phyloP scores from a whole-genome alignment of 1,284 basidiomycete species.

The Papiliotrema fonsecae region DNA sequence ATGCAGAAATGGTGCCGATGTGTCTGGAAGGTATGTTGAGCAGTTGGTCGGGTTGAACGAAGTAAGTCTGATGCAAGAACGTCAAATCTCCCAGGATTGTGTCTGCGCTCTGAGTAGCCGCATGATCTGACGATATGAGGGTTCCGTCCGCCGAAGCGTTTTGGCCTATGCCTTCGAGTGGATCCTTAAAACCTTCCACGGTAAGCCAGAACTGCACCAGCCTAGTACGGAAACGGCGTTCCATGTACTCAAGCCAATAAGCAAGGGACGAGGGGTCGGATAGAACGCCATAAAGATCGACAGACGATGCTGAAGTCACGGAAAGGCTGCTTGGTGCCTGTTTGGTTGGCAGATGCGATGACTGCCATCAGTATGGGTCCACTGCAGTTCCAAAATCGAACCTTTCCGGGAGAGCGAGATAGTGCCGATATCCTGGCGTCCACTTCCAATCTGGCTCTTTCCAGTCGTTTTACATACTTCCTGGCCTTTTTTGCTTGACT shows the following conservation, averaged over 20 bases:
- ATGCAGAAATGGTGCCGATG: slow-evolving; percentile 11
- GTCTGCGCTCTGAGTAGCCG: background rate
- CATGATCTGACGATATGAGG: background rate
- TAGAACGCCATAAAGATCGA: slow-evolving; percentile 58
- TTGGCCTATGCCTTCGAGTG: slow-evolving; percentile 72
- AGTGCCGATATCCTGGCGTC: slow-evolving; percentile 78
- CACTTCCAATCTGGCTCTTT: slow-evolving; percentile 76
- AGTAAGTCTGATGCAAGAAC: slow-evolving; percentile 82
- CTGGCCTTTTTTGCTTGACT: slow-evolving; percentile 44
- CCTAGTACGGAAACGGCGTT: slow-evolving; percentile 73
- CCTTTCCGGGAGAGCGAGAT: slow-evolving; percentile 52
- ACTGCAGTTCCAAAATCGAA: background rate
- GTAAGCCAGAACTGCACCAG: slow-evolving; percentile 96
- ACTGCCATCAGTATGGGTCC: background rate
- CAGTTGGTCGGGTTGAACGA: slow-evolving; percentile 46
- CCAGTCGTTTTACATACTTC: slow-evolving; percentile 80
- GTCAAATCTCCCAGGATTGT: slow-evolving; percentile 65
- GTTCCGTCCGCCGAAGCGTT: slow-evolving; percentile 17
- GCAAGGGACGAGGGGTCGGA: slow-evolving; percentile 82
- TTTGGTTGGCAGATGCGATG: background rate
- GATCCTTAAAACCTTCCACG: slow-evolving; percentile 95
- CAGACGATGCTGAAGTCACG: background rate
- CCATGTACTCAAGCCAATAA: slow-evolving; percentile 98
- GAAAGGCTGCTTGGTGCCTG: background rate
- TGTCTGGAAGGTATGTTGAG: slow-evolving; percentile 19